Base-by-base conservation (phyloP, 805 yeast species). In the Yamadazyma scolyti region DNA sequence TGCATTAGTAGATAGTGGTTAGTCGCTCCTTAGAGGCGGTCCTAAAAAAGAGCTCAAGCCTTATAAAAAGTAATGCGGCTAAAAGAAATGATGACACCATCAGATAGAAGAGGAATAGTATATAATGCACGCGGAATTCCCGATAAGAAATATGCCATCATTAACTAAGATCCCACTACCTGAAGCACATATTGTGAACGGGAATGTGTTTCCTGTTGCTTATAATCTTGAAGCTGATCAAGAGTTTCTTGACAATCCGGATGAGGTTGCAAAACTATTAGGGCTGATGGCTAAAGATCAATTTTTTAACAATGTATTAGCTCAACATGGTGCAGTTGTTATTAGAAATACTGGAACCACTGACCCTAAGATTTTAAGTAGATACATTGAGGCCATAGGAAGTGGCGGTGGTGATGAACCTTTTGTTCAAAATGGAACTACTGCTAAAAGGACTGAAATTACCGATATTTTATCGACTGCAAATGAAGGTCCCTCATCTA, bases 251-350 rank as follows among this genome's bases (percentile, higher is more conserved):
- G 14, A 18, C 4, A 12, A 20, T 10, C 25, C 16, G 5, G 23
- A 20, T 4, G 27, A 37, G 21, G 28, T 36, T 5, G 2, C 17
- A 7, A 19, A 28, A 17, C 31, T 40, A 22, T 31, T 53, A 12
- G 25, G 21, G 10, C 27, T 35, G 7, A 25, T 38, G 8, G 50
- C 56, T 3, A 14, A 37, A 22, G 20, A 28, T 6, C 57, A 56
- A 2, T 46, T 43, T 9, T 51, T 57, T 32, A 42, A 42, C 6
- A 39, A 48, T 7, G 20, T 37, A 10, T 23, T 56, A 15, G 46
- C 36, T 13, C 35, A 40, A 5, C 54, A 54, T 28, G 65, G 62
- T 4, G 58, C 55, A 2, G 31, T 58, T n/a, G 48, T 57, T 9
- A 16, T 58, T 1, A 39, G 60, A 27, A 22, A 37, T 2, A 36